Percentiles rank a stretch among this genome's conserved stretches.
These are phyloP conservation scores for Penicillium pulvis DNA, from an alignment of 495 filamentous ascomycete genomes.

Conservation along the genomic window DNA sequence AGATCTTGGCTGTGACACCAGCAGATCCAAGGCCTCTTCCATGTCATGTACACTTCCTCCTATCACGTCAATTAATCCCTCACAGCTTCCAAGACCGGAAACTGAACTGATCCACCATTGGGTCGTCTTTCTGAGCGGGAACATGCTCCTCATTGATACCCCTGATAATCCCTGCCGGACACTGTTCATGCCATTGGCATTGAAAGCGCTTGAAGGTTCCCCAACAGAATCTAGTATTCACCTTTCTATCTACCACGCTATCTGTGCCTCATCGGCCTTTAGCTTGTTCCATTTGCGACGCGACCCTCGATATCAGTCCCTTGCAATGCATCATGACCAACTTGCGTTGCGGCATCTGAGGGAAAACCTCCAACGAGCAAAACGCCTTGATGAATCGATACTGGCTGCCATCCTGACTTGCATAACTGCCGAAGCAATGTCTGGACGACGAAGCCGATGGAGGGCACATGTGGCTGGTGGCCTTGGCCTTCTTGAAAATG, in stretches of 20 bases:
- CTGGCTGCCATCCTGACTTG: conserved; percentile 27
- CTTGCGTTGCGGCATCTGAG: conserved; percentile 27
- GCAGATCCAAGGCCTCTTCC: not conserved
- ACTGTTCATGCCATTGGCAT: conserved; percentile 28
- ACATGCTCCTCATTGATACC: conserved; percentile 29
- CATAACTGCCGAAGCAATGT: conserved; percentile 33
- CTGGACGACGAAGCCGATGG: conserved; percentile 30
- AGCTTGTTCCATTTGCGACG: conserved; percentile 28
- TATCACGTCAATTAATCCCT: conserved; percentile 9
- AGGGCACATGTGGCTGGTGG: conserved; percentile 30
- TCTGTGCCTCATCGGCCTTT: conserved; percentile 35
- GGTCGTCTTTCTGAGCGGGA: conserved; percentile 30
- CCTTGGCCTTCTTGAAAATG: conserved; percentile 27
- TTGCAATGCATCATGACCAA: conserved; percentile 30
- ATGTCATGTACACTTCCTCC: not conserved
- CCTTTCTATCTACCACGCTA: conserved; percentile 32
- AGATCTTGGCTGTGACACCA: not conserved
- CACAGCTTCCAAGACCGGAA: conserved; percentile 21
- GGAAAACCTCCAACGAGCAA: conserved; percentile 19
- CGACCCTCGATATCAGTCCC: conserved; percentile 26
- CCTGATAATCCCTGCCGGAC: conserved; percentile 30
- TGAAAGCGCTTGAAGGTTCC: conserved; percentile 23
- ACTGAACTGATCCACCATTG: conserved; percentile 31
- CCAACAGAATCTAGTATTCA: conserved; percentile 23
- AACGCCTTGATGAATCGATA: conserved; percentile 23